Evolutionary conservation across 805 yeast species (phyloP).

Genomic region (Dipodascopsis uninucleata): DNA sequence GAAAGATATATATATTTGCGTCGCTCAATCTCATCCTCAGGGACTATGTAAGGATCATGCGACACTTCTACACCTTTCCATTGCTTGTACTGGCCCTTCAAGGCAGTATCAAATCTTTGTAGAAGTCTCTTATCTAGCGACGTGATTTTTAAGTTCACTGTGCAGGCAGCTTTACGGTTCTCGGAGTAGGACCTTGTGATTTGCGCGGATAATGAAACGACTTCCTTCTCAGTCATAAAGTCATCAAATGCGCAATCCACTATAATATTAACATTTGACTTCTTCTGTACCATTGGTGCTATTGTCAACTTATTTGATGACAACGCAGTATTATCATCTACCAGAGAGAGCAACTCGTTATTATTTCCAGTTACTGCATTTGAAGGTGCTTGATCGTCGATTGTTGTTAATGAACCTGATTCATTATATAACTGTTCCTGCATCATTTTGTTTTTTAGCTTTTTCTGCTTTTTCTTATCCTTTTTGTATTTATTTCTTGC

Average conservation of each 20-base stretch:
- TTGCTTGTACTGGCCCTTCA: conserved; percentile 51
- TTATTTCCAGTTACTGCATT: too few species aligned
- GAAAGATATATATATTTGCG: conserved; percentile 58
- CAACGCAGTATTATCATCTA: not conserved
- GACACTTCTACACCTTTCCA: conserved; percentile 67
- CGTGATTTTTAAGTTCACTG: conserved; percentile 57
- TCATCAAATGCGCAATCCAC: conserved; percentile 91
- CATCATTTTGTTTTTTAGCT: conserved; percentile 15
- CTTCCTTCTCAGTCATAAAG: conserved; percentile 68
- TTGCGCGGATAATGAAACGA: conserved; percentile 70
- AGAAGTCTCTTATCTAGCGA: conserved; percentile 64
- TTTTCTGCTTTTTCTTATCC: conserved; percentile 42
- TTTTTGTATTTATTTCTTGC: conserved; percentile 55
- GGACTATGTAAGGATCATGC: conserved; percentile 39
- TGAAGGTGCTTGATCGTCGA: conserved; percentile 30
- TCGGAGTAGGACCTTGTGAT: conserved; percentile 78
- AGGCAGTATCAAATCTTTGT: conserved; percentile 61
- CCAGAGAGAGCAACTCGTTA: conserved; percentile 44
- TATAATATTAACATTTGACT: conserved; percentile 44
- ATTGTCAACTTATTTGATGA: conserved; percentile 31
- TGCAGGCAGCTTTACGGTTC: conserved; percentile 57
- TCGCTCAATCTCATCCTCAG: conserved; percentile 30
- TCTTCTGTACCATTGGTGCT: conserved; percentile 32
- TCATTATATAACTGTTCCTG: conserved; percentile 33
- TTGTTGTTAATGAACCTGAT: conserved; percentile 38